Evolutionary conservation across 1,139 yeast species (phyloP).

Genomic region (Taphrina sp.): DNA sequence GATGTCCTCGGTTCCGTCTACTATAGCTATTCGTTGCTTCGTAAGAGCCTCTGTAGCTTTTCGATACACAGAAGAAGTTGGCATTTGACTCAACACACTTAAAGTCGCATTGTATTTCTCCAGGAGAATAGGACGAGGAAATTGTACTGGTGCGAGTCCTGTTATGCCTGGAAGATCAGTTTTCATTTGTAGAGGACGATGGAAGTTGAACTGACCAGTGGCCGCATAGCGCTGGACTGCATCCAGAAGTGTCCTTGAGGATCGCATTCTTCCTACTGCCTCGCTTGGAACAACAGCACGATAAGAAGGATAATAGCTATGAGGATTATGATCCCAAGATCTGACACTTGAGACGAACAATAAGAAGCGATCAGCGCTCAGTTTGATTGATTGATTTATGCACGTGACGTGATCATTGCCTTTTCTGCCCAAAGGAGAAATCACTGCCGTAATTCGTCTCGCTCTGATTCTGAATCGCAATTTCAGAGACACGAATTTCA

Average conservation of each 20-base stretch:
- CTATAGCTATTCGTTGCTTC: slow-evolving; percentile 64
- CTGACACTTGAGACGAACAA: too few species aligned
- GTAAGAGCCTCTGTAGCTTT: slow-evolving; percentile 75
- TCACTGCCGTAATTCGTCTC: too few species aligned
- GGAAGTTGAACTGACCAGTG: slow-evolving; percentile 6
- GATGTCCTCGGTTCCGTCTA: slow-evolving; percentile 60
- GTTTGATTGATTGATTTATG: too few species aligned
- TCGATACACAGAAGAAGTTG: slow-evolving; percentile 69
- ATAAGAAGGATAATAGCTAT: too few species aligned
- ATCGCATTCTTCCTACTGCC: too few species aligned
- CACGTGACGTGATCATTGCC: too few species aligned
- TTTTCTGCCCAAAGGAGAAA: too few species aligned
- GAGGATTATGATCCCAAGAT: too few species aligned
- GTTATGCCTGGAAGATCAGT: slow-evolving; percentile 66
- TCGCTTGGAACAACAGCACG: not conserved
- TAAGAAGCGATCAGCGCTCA: too few species aligned
- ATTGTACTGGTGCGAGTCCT: slow-evolving; percentile 75
- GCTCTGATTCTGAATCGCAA: too few species aligned
- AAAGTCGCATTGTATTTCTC: slow-evolving; percentile 71
- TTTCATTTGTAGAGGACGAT: not conserved
- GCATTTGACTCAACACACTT: slow-evolving; percentile 60
- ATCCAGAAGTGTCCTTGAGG: slow-evolving; percentile 5
- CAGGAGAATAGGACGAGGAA: slow-evolving; percentile 76
- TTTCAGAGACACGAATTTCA: too few species aligned
- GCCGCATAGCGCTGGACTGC: slow-evolving; percentile 30